Conservation (phyloP, 805 yeast species). For the Deakozyma indianensis region DNA sequence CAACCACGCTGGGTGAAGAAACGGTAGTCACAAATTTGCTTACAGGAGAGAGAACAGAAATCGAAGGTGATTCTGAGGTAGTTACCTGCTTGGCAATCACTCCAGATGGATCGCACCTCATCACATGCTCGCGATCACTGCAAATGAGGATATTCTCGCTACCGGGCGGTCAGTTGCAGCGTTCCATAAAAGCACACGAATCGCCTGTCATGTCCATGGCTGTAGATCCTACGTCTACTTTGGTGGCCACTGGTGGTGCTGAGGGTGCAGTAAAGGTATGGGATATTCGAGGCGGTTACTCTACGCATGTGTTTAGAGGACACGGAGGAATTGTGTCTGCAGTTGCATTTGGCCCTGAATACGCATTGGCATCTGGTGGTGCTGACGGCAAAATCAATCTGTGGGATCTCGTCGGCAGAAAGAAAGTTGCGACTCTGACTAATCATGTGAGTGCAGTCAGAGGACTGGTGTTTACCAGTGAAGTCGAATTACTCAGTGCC, state of each 20-base stretch:
- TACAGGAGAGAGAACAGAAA: slow-evolving; percentile 40
- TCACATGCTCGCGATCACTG: slow-evolving; percentile 71
- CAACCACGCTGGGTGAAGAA: slow-evolving; percentile 70
- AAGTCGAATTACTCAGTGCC: slow-evolving; percentile 52
- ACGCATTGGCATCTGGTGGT: slow-evolving; percentile 70
- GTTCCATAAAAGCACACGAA: slow-evolving; percentile 27
- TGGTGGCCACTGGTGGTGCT: slow-evolving; percentile 88
- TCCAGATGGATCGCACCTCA: slow-evolving; percentile 58
- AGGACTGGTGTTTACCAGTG: slow-evolving; percentile 56
- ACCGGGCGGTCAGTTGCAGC: slow-evolving; percentile 16
- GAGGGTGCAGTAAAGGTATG: slow-evolving; percentile 87
- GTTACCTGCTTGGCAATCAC: slow-evolving; percentile 64
- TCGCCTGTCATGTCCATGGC: slow-evolving; percentile 75
- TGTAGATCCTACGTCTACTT: slow-evolving; percentile 66
- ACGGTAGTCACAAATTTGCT: slow-evolving; percentile 52
- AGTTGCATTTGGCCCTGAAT: slow-evolving; percentile 41
- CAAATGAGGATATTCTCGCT: slow-evolving; percentile 54
- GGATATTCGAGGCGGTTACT: slow-evolving; percentile 78
- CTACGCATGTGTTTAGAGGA: slow-evolving; percentile 84
- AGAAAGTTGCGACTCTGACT: slow-evolving; percentile 41
- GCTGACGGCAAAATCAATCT: slow-evolving; percentile 41
- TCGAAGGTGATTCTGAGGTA: slow-evolving; percentile 76
- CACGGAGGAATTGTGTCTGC: slow-evolving; percentile 85
- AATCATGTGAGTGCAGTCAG: slow-evolving; percentile 82
- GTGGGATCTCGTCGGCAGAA: slow-evolving; percentile 60